Conservation (phyloP, 2,329 filamentous ascomycete species). For the Talaromyces sp. region DNA sequence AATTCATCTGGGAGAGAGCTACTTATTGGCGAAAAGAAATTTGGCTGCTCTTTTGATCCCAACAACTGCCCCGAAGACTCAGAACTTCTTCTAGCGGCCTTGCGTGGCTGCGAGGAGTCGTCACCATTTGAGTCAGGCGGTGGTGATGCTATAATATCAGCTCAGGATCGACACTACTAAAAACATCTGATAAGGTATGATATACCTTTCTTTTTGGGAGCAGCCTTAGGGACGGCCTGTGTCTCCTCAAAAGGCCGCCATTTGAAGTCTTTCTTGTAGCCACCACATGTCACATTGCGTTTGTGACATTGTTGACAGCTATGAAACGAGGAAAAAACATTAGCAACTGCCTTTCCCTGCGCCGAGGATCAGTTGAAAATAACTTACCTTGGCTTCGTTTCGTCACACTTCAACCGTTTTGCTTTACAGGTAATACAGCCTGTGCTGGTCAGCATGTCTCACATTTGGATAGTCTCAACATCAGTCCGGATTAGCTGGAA, state of each 20-base stretch:
- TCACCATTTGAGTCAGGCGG: slow-evolving; percentile 4
- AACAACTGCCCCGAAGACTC: slow-evolving; percentile 1
- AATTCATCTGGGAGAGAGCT: slow-evolving; percentile 16
- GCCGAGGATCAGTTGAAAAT: neutral
- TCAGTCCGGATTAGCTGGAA: slow-evolving; percentile 10
- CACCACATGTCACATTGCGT: slow-evolving; percentile 65
- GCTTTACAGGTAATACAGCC: slow-evolving; percentile 72
- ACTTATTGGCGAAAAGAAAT: slow-evolving; percentile 9
- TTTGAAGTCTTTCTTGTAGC: slow-evolving; percentile 74
- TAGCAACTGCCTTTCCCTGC: neutral
- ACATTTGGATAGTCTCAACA: slow-evolving; percentile 6
- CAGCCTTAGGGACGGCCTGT: slow-evolving; percentile 45
- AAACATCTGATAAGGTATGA: slow-evolving; percentile 16
- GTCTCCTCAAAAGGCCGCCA: slow-evolving; percentile 70
- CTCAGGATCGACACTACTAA: neutral
- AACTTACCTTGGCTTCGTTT: slow-evolving; percentile 57
- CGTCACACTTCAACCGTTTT: slow-evolving; percentile 72
- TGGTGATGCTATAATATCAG: slow-evolving; percentile 15
- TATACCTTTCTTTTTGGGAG: slow-evolving; percentile 50
- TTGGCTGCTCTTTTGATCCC: neutral
- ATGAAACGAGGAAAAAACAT: neutral
- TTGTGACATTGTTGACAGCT: slow-evolving; percentile 65
- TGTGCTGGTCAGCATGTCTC: slow-evolving; percentile 34
- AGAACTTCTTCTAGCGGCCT: slow-evolving; percentile 16
- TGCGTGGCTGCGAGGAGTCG: slow-evolving; percentile 12